phyloP scores from a whole-genome alignment of 495 filamentous ascomycete species.

The Tirmania nivea region DNA sequence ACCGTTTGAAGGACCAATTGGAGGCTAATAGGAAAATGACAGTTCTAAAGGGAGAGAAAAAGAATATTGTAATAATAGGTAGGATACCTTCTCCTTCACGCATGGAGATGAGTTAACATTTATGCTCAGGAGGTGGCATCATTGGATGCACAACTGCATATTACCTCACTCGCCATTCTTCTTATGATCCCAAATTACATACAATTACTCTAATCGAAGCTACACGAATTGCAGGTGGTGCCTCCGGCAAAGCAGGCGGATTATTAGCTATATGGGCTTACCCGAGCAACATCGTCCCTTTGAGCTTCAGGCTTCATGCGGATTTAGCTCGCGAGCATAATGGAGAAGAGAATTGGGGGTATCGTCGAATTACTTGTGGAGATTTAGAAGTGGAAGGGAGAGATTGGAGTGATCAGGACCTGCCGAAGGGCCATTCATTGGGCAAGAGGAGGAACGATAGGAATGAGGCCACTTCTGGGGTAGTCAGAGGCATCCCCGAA shows the following conservation, averaged over 20 bases:
- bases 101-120: not conserved
- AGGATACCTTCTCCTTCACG: not conserved
- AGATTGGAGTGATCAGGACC: conserved; percentile 1
- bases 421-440: conserved; percentile 10
- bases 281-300: conserved; percentile 58
- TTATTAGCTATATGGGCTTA: conserved; percentile 87
- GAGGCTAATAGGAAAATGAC: conserved; percentile 6
- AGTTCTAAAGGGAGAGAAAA: conserved; percentile 5
- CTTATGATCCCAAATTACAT: conserved; percentile 52
- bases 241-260: conserved; percentile 88
- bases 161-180: conserved; percentile 72
- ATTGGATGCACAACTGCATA: conserved; percentile 90
- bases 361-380: conserved; percentile 56
- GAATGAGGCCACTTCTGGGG: conserved; percentile 28
- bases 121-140: conserved; percentile 57
- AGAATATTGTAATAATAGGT: conserved; percentile 20
- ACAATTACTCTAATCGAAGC: conserved; percentile 79
- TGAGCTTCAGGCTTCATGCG: conserved; percentile 66
- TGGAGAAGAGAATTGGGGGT: conserved; percentile 71
- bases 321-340: conserved; percentile 69
- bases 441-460: conserved; percentile 18
- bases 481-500: conserved; percentile 39
- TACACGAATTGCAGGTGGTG: conserved; percentile 65
- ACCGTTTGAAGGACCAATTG: not conserved
- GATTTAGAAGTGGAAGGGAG: conserved; percentile 38